A percentile compares a stretch with the other conserved stretches of the same genome.
phyloP scores from a whole-genome alignment of 345 rosid genomes.

The Arabidopsis arenosa region DNA sequence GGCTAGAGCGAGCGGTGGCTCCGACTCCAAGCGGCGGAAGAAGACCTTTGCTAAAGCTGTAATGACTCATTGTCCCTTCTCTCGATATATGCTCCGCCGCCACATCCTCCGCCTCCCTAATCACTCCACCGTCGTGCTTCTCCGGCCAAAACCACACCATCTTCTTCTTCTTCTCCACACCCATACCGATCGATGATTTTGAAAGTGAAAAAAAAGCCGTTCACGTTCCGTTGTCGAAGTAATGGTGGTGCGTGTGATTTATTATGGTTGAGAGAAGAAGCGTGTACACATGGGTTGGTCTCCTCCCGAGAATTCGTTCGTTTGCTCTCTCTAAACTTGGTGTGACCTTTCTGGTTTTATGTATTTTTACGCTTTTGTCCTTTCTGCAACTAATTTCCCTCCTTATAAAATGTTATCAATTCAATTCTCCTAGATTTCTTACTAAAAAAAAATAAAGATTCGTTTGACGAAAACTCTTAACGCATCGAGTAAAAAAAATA shows the following conservation, averaged over 20 bases:
- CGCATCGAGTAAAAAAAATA: neutral
- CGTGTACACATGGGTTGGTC: conserved; percentile 12
- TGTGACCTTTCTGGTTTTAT: conserved; percentile 4
- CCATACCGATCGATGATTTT: conserved; percentile 32
- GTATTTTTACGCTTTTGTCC: neutral
- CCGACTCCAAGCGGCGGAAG: conserved; percentile 89
- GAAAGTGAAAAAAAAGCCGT: neutral
- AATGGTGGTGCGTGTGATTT: neutral
- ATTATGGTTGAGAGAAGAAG: neutral
- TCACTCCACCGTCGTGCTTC: conserved; percentile 19
- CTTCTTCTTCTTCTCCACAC: conserved; percentile 26
- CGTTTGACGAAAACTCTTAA: neutral
- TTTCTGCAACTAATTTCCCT: conserved; percentile 5
- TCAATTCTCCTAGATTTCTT: neutral
- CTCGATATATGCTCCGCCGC: conserved; percentile 35
- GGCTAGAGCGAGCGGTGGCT: conserved; percentile 45
- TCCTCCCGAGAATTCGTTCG: neutral
- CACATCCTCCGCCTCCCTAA: conserved; percentile 24
- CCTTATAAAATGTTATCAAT: neutral
- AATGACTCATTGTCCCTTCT: conserved; percentile 61
- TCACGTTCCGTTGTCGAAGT: conserved; percentile 28
- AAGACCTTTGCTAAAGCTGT: conserved; percentile 62
- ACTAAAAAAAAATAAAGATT: neutral
- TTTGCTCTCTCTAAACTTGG: conserved; percentile 12
- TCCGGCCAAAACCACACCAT: conserved; percentile 42